Conservation (phyloP, 2,329 filamentous ascomycete species). For the Fusarium sp. region DNA sequence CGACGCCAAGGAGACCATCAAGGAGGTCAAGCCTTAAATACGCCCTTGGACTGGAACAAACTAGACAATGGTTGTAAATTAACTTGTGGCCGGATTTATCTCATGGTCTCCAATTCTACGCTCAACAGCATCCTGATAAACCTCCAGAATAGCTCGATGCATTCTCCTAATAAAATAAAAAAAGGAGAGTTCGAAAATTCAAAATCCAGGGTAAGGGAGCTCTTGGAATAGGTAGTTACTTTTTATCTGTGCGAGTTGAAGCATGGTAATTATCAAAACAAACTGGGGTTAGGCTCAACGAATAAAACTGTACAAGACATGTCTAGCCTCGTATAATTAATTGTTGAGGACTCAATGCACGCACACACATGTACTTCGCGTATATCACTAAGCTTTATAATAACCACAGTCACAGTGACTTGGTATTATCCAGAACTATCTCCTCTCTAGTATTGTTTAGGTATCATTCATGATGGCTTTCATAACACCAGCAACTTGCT, state of each 20-base stretch:
- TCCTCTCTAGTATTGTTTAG: conserved; percentile 28
- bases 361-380: not conserved
- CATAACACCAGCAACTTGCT: conserved; percentile 20
- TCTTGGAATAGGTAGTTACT: conserved; percentile 14
- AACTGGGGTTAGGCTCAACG: conserved; percentile 14
- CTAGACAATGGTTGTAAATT: conserved; percentile 4
- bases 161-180: conserved; percentile 14
- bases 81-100: conserved; percentile 9
- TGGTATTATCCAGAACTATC: conserved; percentile 22
- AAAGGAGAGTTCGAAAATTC: not conserved
- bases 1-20: conserved; percentile 51
- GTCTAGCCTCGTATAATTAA: not conserved
- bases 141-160: not conserved
- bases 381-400: not conserved
- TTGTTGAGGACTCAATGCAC: not conserved
- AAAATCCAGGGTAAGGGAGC: conserved; percentile 7
- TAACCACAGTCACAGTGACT: not conserved
- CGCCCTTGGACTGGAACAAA: not conserved
- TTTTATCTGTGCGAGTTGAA: conserved; percentile 14
- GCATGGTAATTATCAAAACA: conserved; percentile 5
- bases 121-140: not conserved
- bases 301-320: conserved; percentile 25
- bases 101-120: conserved; percentile 9
- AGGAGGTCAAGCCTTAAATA: conserved; percentile 43
- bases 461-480: conserved; percentile 38